Percentiles rank a stretch among this genome's conserved stretches.
phyloP scores from a whole-genome alignment of 2,329 filamentous ascomycete genomes.

The Cladosporium velox region DNA sequence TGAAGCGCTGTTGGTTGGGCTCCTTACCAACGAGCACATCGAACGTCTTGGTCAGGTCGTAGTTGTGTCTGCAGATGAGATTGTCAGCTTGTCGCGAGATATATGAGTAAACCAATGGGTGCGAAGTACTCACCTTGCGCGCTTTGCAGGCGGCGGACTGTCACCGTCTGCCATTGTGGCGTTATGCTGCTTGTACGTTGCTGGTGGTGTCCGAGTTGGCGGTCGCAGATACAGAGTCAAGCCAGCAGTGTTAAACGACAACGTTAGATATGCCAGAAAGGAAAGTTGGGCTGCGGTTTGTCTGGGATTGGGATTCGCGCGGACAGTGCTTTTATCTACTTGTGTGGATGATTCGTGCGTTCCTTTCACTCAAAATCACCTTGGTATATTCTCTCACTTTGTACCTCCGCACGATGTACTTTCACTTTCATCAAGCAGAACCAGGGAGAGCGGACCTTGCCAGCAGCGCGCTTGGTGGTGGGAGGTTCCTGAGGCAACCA shows the following conservation, averaged over 20 bases:
- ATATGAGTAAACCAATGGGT: background rate
- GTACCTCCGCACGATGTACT: too few species aligned
- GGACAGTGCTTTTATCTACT: too few species aligned
- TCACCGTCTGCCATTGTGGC: background rate
- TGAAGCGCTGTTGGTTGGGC: background rate
- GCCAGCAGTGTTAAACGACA: background rate
- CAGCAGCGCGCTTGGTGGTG: background rate
- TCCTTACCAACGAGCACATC: background rate
- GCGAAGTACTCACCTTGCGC: background rate
- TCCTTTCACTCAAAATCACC: too few species aligned
- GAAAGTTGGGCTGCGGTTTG: too few species aligned
- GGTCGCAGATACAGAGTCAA: background rate
- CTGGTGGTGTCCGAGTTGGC: background rate
- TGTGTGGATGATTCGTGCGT: too few species aligned
- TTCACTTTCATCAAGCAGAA: background rate
- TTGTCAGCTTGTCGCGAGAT: background rate
- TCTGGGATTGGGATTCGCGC: too few species aligned
- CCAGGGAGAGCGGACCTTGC: background rate
- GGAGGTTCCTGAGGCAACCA: background rate
- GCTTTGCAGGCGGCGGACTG: background rate
- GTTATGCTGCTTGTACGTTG: background rate
- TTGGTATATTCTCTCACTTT: too few species aligned
- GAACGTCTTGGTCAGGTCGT: slow-evolving; percentile 1
- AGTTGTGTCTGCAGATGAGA: background rate
- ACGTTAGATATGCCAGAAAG: too few species aligned